Conservation (phyloP, 2,329 filamentous ascomycete genomes). For the Fusarium euwallaceae region DNA sequence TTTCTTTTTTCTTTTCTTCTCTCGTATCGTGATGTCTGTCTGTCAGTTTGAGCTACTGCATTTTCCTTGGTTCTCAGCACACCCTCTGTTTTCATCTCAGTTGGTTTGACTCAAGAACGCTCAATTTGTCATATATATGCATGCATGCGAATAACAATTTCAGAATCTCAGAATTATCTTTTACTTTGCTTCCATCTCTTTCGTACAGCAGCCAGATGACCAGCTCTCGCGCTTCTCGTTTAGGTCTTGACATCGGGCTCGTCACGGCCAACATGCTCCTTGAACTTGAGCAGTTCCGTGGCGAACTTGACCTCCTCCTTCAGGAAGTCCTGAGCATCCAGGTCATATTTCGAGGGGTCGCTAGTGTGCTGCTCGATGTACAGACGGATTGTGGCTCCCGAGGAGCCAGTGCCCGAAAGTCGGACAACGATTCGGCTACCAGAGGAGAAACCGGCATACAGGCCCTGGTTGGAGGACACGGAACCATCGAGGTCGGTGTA, state of each 20-base stretch:
- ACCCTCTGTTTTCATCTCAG: constrained; percentile 16
- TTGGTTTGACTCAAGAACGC: constrained; percentile 44
- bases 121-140: constrained; percentile 44
- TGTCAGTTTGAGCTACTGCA: constrained; percentile 20
- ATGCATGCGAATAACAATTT: constrained; percentile 41
- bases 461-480: constrained; percentile 94
- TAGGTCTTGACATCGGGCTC: constrained; percentile 98
- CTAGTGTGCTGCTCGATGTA: constrained; percentile 97
- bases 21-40: constrained; percentile 31
- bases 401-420: constrained; percentile 93
- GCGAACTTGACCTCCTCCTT: constrained; percentile 90
- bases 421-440: constrained; percentile 96
- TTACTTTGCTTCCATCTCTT: constrained; percentile 38
- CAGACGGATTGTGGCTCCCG: constrained; percentile 94
- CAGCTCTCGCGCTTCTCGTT: constrained; percentile 7
- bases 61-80: constrained; percentile 10
- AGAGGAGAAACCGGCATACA: constrained; percentile 94
- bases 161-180: constrained; percentile 41
- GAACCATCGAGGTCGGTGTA: constrained; percentile 99
- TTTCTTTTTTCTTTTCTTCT: neutral
- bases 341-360: constrained; percentile 80
- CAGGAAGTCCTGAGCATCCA: constrained; percentile 94
- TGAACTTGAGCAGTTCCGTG: constrained; percentile 87
- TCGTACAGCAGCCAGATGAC: constrained; percentile 4
- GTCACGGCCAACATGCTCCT: constrained; percentile 91